Evolutionary conservation across 2,329 filamentous ascomycete species (phyloP).

Genomic region (Cercospora zeae-maydis): DNA sequence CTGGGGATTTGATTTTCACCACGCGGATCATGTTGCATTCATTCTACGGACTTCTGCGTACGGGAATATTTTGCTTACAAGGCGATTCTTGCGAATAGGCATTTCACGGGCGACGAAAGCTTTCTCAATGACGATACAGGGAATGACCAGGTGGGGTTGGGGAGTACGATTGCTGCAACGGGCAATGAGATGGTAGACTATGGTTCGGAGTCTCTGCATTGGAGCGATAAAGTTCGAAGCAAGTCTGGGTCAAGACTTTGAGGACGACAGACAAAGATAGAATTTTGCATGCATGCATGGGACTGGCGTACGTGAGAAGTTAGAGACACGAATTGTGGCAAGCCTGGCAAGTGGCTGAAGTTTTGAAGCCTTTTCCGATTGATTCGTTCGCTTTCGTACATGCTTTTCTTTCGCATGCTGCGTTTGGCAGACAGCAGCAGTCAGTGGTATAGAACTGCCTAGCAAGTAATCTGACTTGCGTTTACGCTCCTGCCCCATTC

Average conservation of each 20-base stretch:
- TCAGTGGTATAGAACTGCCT: not conserved
- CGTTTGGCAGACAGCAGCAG: not conserved
- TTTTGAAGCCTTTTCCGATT: not conserved
- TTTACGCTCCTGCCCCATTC: not conserved
- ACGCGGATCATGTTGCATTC: not conserved
- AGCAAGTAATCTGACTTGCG: not conserved
- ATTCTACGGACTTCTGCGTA: not conserved
- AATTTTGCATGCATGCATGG: not conserved
- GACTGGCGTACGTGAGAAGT: not conserved
- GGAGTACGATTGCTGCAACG: not conserved
- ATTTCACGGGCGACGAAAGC: constrained; percentile 57
- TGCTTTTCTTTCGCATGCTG: not conserved
- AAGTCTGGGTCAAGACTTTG: constrained; percentile 3
- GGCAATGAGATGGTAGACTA: constrained; percentile 6
- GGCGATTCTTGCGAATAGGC: constrained; percentile 36
- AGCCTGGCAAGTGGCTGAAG: not conserved
- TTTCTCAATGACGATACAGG: constrained; percentile 44
- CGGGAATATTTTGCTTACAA: constrained; percentile 15
- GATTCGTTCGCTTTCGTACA: not conserved
- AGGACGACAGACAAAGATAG: not conserved
- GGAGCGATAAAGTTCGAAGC: not conserved
- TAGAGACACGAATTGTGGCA: not conserved
- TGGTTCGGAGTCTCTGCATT: constrained; percentile 10
- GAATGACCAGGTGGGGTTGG: constrained; percentile 17
- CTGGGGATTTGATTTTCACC: not conserved